A percentile compares a stretch with the other conserved stretches of the same genome.
Evolutionary conservation across 306 rosid genomes (phyloP).

Genomic region (Cicer judaicum): DNA sequence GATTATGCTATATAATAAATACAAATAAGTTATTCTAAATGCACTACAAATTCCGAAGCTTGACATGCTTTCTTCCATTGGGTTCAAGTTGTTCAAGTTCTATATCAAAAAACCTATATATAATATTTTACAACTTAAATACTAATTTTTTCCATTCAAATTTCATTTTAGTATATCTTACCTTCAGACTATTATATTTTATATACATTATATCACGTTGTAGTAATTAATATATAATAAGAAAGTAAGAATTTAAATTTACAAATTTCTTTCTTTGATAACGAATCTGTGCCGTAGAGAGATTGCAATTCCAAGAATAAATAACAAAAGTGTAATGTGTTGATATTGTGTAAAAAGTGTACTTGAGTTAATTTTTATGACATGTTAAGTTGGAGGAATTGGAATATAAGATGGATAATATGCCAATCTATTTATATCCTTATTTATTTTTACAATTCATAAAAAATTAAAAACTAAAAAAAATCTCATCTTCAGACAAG

Average conservation of each 20-base stretch:
- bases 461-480: not conserved
- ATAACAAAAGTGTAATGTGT: slow-evolving; percentile 9
- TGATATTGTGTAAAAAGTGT: not conserved
- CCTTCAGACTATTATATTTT: too few relatives aligned
- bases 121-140: too few relatives aligned
- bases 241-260: not conserved
- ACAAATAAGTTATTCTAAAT: too few relatives aligned
- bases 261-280: not conserved
- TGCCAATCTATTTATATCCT: slow-evolving; percentile 19
- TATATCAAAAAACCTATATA: too few relatives aligned
- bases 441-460: not conserved
- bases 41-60: too few relatives aligned
- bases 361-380: slow-evolving; percentile 9
- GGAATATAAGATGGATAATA: slow-evolving; percentile 17
- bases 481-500: slow-evolving; percentile 36
- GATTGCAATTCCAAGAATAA: slow-evolving; percentile 7
- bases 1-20: too few relatives aligned
- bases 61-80: too few relatives aligned
- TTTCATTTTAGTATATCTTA: too few relatives aligned
- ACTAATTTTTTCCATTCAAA: too few relatives aligned
- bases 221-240: not conserved
- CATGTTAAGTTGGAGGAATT: not conserved
- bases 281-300: not conserved
- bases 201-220: too few relatives aligned
- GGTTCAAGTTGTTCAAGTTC: too few relatives aligned